Evolutionary conservation across 108 stramenopile species (phyloP).

Genomic region (Bacterosira constricta): DNA sequence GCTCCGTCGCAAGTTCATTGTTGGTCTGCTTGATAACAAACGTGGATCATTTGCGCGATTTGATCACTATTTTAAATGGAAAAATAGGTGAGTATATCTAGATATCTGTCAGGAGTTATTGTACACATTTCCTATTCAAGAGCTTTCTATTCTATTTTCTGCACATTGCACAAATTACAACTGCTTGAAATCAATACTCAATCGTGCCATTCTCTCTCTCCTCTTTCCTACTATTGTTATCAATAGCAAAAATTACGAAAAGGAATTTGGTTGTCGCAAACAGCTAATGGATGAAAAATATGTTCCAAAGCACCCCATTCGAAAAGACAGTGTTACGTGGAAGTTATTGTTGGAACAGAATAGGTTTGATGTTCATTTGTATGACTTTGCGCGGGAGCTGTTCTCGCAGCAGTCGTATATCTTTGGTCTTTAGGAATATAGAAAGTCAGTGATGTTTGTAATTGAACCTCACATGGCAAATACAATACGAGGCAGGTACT

Average conservation of each 20-base stretch:
- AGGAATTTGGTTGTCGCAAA: slow-evolving; percentile 44
- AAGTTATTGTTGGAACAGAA: slow-evolving; percentile 43
- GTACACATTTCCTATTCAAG: too few relatives aligned
- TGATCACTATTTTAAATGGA: slow-evolving; percentile 54
- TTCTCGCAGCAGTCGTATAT: slow-evolving; percentile 39
- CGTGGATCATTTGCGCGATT: slow-evolving; percentile 48
- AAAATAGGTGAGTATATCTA: slow-evolving; percentile 31
- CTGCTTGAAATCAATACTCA: too few relatives aligned
- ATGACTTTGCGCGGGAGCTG: slow-evolving; percentile 43
- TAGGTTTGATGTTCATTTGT: slow-evolving; percentile 37
- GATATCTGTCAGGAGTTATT: too few relatives aligned
- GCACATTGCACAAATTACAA: too few relatives aligned
- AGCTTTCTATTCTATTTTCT: too few relatives aligned
- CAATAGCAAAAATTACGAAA: slow-evolving; percentile 29
- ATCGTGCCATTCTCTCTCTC: background rate
- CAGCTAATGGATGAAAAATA: slow-evolving; percentile 47
- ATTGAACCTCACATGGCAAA: too few relatives aligned
- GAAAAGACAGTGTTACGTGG: slow-evolving; percentile 28
- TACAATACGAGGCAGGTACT: too few relatives aligned
- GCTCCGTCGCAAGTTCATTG: slow-evolving; percentile 41
- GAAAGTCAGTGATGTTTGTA: background rate
- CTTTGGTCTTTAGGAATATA: slow-evolving; percentile 28
- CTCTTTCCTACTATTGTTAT: too few relatives aligned
- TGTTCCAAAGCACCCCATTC: slow-evolving; percentile 29
- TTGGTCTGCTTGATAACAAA: slow-evolving; percentile 47